Conservation (phyloP, 192 early-diverging fungal species). For the Globomyces pollinis-pini region DNA sequence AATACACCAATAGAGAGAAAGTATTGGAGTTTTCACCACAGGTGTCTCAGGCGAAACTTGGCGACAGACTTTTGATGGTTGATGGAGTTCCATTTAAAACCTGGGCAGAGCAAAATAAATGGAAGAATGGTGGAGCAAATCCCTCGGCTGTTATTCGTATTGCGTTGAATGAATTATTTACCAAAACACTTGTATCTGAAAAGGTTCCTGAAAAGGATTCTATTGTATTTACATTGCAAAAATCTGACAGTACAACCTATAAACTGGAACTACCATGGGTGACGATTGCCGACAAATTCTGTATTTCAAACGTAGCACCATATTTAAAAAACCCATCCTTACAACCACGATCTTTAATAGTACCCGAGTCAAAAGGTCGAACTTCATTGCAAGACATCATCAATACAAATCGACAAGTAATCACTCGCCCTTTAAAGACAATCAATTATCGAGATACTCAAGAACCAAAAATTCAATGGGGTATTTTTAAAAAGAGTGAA, state of each 20-base stretch:
- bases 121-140: constrained; percentile 2
- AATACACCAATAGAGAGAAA: neutral
- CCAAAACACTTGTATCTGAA: neutral
- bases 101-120: constrained; percentile 7
- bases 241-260: constrained; percentile 4
- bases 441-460: constrained; percentile 9
- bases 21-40: neutral
- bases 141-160: constrained; percentile 6
- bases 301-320: too few relatives aligned
- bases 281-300: too few relatives aligned
- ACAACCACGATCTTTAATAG: too few relatives aligned
- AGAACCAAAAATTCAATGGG: constrained; percentile 6
- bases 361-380: too few relatives aligned
- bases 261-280: constrained; percentile 9
- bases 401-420: neutral
- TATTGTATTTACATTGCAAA: constrained; percentile 3
- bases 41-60: too few relatives aligned
- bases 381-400: neutral
- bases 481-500: constrained; percentile 3
- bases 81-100: constrained; percentile 7
- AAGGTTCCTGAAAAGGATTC: constrained; percentile 14
- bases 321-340: neutral
- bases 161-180: neutral
- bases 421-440: neutral
- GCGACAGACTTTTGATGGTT: constrained; percentile 9